Conservation (phyloP, 257 asterid genomes). For the Anisodus acutangulus region DNA sequence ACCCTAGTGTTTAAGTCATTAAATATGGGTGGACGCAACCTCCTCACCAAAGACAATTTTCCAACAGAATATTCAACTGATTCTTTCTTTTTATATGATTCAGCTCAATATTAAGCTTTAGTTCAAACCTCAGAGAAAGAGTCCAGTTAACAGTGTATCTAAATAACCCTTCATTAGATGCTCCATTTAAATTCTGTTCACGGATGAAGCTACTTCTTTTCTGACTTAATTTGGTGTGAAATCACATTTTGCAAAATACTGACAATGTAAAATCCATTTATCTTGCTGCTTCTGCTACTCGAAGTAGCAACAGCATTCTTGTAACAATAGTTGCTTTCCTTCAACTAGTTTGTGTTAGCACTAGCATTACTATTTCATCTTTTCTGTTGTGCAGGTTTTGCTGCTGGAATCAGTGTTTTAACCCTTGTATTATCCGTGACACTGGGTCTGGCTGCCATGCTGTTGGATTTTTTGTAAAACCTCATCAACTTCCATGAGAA, state of each 20-base stretch:
- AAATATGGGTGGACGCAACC: no score
- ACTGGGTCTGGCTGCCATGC: neutral
- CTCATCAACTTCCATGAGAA: neutral
- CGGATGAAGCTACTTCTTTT: neutral
- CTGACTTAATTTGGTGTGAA: neutral
- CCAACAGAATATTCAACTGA: neutral
- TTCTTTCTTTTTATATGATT: conserved; percentile 12
- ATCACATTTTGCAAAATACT: neutral
- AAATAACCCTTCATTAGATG: neutral
- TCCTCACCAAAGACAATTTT: no score
- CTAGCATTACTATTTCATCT: neutral
- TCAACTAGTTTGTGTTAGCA: neutral
- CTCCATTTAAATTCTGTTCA: neutral
- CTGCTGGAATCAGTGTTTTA: neutral
- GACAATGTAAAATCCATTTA: neutral
- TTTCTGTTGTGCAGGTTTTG: neutral
- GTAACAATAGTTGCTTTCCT: neutral
- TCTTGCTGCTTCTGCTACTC: neutral
- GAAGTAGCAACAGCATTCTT: neutral
- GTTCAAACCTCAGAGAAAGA: neutral
- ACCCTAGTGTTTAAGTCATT: no score
- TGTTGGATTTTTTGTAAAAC: neutral
- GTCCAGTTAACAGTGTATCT: neutral
- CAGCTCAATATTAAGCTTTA: neutral
- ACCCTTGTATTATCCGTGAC: conserved; percentile 9